Evolutionary conservation across 2,329 filamentous ascomycete species (phyloP).

Genomic region (Neopestalotiopsis rosae): DNA sequence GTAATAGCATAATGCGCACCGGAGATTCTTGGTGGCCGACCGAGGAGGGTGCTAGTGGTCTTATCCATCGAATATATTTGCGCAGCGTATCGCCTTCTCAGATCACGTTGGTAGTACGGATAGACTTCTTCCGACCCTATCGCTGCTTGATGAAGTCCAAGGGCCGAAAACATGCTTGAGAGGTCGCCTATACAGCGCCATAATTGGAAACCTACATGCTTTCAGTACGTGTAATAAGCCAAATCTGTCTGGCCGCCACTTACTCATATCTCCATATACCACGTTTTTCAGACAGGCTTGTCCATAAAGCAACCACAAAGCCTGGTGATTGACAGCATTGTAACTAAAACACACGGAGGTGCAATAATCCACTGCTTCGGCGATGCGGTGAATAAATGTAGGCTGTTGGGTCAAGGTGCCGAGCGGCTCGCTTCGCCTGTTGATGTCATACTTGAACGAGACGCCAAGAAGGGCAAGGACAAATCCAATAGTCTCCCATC

Average conservation of each 20-base stretch:
- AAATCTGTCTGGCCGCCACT: neutral
- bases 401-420: neutral
- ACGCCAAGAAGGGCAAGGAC: neutral
- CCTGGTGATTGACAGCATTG: neutral
- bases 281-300: neutral
- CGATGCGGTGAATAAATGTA: neutral
- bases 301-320: constrained; percentile 1
- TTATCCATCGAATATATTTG: neutral
- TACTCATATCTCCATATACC: neutral
- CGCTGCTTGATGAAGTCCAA: neutral
- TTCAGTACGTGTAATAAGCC: neutral
- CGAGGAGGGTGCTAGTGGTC: neutral
- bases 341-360: neutral
- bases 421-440: neutral
- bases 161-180: neutral
- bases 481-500: neutral
- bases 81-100: neutral
- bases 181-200: neutral
- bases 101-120: neutral
- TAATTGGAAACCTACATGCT: neutral
- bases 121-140: neutral
- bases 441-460: neutral
- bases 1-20: neutral
- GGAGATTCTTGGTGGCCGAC: neutral
- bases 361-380: neutral